These are phyloP conservation scores for Fusarium xylarioides DNA, from an alignment of 2,329 filamentous ascomycete species.

Conservation along the genomic window DNA sequence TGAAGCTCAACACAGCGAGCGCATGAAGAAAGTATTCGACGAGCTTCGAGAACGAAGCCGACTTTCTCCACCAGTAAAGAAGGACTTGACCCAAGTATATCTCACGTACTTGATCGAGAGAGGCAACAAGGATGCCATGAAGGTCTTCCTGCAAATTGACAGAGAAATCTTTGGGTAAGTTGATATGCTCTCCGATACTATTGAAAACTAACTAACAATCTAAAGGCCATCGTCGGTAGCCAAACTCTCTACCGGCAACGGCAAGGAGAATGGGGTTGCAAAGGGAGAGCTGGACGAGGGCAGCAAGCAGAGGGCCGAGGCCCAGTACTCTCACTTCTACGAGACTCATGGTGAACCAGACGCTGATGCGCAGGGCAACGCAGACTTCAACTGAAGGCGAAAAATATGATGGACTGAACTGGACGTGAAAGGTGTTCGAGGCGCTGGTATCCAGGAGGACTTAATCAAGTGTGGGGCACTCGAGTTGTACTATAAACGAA, in stretches of 20 bases:
- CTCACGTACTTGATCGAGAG: constrained; percentile 85
- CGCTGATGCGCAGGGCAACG: constrained; percentile 58
- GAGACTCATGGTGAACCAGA: constrained; percentile 60
- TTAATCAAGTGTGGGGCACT: constrained; percentile 21
- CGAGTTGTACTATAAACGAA: constrained; percentile 30
- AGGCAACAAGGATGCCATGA: constrained; percentile 83
- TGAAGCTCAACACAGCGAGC: constrained; percentile 72
- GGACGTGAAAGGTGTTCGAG: constrained; percentile 3
- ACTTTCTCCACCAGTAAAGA: constrained; percentile 72
- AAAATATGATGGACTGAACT: background rate
- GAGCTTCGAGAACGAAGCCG: constrained; percentile 78
- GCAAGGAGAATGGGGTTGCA: constrained; percentile 58
- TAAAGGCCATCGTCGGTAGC: constrained; percentile 58
- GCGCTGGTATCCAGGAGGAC: constrained; percentile 12
- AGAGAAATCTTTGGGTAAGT: constrained; percentile 85
- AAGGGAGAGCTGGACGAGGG: constrained; percentile 60
- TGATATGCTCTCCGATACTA: background rate
- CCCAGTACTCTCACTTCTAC: constrained; percentile 61
- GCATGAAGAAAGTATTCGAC: constrained; percentile 83
- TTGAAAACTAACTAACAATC: constrained; percentile 15
- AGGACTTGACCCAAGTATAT: constrained; percentile 80
- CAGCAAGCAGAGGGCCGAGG: constrained; percentile 61
- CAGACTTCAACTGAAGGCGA: constrained; percentile 57
- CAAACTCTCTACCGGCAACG: constrained; percentile 49
- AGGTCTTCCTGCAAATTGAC: constrained; percentile 85